phyloP scores from a whole-genome alignment of 371 early-diverging fungal genomes.

The Mucor saturninus region DNA sequence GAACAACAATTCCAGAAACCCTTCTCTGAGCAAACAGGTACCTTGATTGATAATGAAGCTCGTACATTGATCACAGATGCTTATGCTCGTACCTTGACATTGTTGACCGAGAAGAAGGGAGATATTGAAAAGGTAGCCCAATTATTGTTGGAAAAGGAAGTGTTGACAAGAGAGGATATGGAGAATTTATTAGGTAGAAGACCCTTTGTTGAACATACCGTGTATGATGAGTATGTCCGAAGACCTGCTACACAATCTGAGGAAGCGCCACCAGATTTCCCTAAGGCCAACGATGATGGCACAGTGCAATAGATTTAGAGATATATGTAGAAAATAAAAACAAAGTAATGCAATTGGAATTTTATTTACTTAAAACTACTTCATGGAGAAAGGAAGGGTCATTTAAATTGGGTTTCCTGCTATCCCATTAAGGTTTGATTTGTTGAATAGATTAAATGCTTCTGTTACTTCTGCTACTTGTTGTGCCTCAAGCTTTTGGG shows the following conservation, averaged over 20 bases:
- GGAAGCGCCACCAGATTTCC: slow-evolving; percentile 15
- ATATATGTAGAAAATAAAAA: not conserved
- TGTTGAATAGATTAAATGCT: not conserved
- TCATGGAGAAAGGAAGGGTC: not conserved
- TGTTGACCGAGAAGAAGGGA: slow-evolving; percentile 80
- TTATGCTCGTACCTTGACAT: slow-evolving; percentile 73
- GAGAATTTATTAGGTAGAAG: slow-evolving; percentile 84
- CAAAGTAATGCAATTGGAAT: not conserved
- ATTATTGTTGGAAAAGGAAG: slow-evolving; percentile 92
- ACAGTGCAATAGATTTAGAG: not conserved
- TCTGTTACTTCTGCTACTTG: not conserved
- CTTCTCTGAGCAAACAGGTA: slow-evolving; percentile 92
- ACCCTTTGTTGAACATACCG: slow-evolving; percentile 77
- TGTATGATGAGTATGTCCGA: slow-evolving; percentile 61
- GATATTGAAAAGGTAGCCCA: slow-evolving; percentile 92
- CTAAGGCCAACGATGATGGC: not conserved
- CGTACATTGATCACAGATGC: slow-evolving; percentile 80
- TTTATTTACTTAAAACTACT: not conserved
- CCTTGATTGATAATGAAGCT: slow-evolving; percentile 92
- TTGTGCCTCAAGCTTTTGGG: not conserved
- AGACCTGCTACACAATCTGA: slow-evolving; percentile 14
- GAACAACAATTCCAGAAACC: slow-evolving; percentile 87
- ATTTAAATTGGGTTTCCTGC: no score
- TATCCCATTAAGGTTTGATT: not conserved
- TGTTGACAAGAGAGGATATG: slow-evolving; percentile 95